Base-by-base conservation (phyloP, 352 stramenopile species). In the Globisporangium nodosum region DNA sequence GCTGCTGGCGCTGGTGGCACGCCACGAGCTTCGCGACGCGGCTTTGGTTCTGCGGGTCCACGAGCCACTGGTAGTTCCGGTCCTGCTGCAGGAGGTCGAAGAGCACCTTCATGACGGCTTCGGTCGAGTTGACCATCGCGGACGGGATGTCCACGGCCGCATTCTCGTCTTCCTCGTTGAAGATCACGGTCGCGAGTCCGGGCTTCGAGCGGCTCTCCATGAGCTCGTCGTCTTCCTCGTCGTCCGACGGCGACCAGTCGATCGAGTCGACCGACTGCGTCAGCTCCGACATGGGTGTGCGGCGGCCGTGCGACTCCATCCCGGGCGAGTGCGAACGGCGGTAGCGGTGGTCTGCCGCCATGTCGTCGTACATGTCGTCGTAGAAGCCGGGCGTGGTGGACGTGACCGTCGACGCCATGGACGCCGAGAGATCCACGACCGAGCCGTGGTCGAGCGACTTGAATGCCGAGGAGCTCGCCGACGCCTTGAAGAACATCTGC, bases 391-490 rank as follows among this genome's bases (percentile, higher is more conserved):
- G 65, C 11, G 69, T 64, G 12, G 56, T 56, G 42, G 78, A 87
- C 12, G 77, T 70, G 57, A 80, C 68, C 5, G 81, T 90, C 21
- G 81, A 90, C n/a, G 73, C 71, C 63, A 85, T 86, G 20, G 81
- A 90, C 30, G 76, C 76, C 39, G 70, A 78, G 27, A 90, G 58
- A 47, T 90, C 81, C 42, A 85, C 69, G 27, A 48, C 61, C 27
- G 68, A 63, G 35, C 43, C n/a, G 18, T 57, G 64, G 27, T 73
- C 52, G 30, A 71, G 30, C 35, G 65, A 70, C 58, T 78, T 78
- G 50, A 71, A 76, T 15, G 67, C 35, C 37, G 37, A 43, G 12
- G 37, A 13, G 68, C 66, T 49, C 52, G 37, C 11, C 8, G 37
- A 4, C n/a, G 13, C 30, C 49, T 62, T 62, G 39, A 46, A 56